These are phyloP conservation scores for Phyllosticta citriasiana DNA, from an alignment of 2,329 filamentous ascomycete genomes.

Conservation along the genomic window DNA sequence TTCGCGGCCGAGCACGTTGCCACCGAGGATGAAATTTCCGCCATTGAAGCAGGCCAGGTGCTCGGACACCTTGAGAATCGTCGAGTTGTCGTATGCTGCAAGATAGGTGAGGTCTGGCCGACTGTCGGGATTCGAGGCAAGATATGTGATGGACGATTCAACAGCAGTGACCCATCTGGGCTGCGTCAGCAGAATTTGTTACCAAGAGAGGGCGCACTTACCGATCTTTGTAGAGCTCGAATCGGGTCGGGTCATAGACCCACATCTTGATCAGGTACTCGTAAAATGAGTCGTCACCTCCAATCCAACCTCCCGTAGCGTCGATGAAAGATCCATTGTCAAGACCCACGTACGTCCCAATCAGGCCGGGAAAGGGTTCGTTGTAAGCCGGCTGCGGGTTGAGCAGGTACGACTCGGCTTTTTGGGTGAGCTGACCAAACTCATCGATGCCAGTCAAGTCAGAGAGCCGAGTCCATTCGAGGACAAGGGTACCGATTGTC, in stretches of 20 bases:
- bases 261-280: slow-evolving; percentile 92
- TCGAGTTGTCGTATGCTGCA: slow-evolving; percentile 43
- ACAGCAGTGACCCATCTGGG: slow-evolving; percentile 58
- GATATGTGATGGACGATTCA: slow-evolving; percentile 62
- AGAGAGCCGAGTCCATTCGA: slow-evolving; percentile 76
- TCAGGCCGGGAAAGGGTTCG: slow-evolving; percentile 67
- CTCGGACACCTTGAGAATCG: slow-evolving; percentile 29
- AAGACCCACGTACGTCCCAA: slow-evolving; percentile 59
- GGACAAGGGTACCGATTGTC: slow-evolving; percentile 64
- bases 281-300: slow-evolving; percentile 71
- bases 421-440: slow-evolving; percentile 58
- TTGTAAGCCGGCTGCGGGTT: slow-evolving; percentile 50
- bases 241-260: slow-evolving; percentile 60
- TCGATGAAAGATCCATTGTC: slow-evolving; percentile 57
- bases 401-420: slow-evolving; percentile 60
- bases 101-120: slow-evolving; percentile 66
- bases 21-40: slow-evolving; percentile 77
- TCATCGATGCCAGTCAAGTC: slow-evolving; percentile 59
- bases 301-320: slow-evolving; percentile 62
- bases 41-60: slow-evolving; percentile 71
- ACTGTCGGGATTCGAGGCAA: slow-evolving; percentile 57
- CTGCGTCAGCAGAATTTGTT: slow-evolving; percentile 46
- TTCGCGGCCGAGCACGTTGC: slow-evolving; percentile 54
- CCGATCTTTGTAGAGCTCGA: slow-evolving; percentile 55
- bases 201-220: slow-evolving; percentile 55